Conservation (phyloP, 345 rosid species). For the Physaria fendleri region DNA sequence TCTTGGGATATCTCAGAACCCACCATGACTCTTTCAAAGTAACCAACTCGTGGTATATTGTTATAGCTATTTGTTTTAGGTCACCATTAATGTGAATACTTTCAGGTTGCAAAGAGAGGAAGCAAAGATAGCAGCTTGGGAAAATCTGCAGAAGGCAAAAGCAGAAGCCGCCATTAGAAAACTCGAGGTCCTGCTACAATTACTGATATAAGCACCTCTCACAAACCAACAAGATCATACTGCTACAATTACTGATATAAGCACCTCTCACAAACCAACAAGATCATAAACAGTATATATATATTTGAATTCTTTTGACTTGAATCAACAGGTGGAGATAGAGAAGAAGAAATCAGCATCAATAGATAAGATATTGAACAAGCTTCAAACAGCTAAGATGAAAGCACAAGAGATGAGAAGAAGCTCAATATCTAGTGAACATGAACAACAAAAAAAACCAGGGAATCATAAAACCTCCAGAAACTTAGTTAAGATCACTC, state of each 20-base stretch:
- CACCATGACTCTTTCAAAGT: constrained; percentile 62
- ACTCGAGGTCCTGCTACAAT: constrained; percentile 58
- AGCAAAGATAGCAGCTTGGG: constrained; percentile 94
- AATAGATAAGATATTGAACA: constrained; percentile 73
- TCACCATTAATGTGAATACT: neutral
- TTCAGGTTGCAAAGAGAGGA: constrained; percentile 79
- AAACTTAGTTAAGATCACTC: constrained; percentile 29
- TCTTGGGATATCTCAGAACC: constrained; percentile 58
- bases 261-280: neutral
- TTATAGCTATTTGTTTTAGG: neutral
- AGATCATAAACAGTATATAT: neutral
- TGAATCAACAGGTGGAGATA: constrained; percentile 55
- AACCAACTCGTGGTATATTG: neutral
- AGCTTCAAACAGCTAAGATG: constrained; percentile 54
- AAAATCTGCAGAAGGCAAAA: constrained; percentile 89
- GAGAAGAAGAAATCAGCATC: constrained; percentile 86
- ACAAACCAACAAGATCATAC: neutral
- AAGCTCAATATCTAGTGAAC: constrained; percentile 31
- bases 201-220: neutral
- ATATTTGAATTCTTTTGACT: neutral
- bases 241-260: neutral
- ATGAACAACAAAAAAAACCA: constrained; percentile 15
- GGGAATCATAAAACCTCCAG: constrained; percentile 30
- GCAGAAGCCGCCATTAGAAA: constrained; percentile 93
- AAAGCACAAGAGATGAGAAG: constrained; percentile 77